Evolutionary conservation across 805 yeast species (phyloP), one percentile per base, ranked within the genome.

Genomic region (Starmera pachycereana): DNA sequence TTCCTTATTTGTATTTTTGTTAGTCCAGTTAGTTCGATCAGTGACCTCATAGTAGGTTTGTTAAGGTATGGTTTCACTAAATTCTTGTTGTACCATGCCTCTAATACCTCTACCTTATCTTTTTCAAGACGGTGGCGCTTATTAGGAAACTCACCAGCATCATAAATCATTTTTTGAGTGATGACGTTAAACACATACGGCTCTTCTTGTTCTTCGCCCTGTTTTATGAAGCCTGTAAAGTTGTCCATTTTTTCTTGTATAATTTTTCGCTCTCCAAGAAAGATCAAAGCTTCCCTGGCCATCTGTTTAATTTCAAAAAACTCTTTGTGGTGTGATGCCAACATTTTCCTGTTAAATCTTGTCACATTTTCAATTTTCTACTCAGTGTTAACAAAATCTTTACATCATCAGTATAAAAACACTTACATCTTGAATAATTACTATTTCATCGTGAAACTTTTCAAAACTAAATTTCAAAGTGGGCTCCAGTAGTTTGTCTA

Each of bases 21-120:
- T 10, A 51, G 40, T 4, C 49, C 49, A 3, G 54, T 51, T 28
- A 32, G 33, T 3, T 25, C 32, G 3, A 42, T 37, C 4, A 52
- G 43, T 11, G 37, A 39, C 10, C 29, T 19, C 2, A 48, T 12
- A 30, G 44, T 51, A 14, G 39, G 32, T 35, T 38, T 41, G 4
- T 48, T 39, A 4, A 52, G 34, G 29, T 52, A 52, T 7, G 56
- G 56, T 28, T 44, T 49, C 18, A 40, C 46, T 10, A 31, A 36
- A 31, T 52, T 44, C 18, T 41, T 44, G 12, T 32, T 11, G 29
- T 39, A 52, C 47, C 47, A 44, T 4, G 30, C 33, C 13, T 44
- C 37, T 33, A 44, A 37, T 4, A 42, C 35, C 11, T 29, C 11
- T 6, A 41, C 40, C n/a, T 33, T 29, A 12, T 33, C 35, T 29